Conservation (phyloP, 305 asterid species). For the Fraxinus ornus region DNA sequence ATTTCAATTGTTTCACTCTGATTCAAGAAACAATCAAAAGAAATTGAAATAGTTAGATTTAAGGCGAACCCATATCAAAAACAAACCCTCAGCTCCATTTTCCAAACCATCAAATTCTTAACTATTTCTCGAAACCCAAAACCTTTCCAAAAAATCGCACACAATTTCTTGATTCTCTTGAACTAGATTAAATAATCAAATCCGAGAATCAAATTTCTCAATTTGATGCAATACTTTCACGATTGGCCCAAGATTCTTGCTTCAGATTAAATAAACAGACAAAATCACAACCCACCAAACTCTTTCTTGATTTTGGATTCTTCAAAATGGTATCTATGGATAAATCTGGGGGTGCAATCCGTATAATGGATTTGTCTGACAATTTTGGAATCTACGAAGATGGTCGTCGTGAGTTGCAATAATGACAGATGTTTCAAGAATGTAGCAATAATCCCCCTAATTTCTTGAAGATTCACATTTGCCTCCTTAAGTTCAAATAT, state of each 20-base stretch:
- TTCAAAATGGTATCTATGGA: neutral
- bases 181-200: constrained; percentile 5
- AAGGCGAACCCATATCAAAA: neutral
- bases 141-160: neutral
- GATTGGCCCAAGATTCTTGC: neutral
- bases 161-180: neutral
- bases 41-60: neutral
- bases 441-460: neutral
- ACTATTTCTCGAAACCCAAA: neutral
- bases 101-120: neutral
- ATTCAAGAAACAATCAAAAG: neutral
- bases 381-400: neutral
- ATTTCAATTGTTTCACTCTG: neutral
- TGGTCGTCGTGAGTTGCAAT: neutral
- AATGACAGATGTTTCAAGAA: neutral
- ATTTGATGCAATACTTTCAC: constrained; percentile 16
- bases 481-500: neutral
- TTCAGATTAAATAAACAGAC: constrained; percentile 2
- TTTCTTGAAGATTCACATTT: neutral
- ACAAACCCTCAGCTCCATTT: neutral
- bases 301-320: neutral
- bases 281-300: neutral
- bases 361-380: neutral
- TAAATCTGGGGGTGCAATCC: neutral
- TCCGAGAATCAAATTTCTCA: constrained; percentile 11